Evolutionary conservation across 106 monocot species (phyloP).

Genomic region (Allium cepa): DNA sequence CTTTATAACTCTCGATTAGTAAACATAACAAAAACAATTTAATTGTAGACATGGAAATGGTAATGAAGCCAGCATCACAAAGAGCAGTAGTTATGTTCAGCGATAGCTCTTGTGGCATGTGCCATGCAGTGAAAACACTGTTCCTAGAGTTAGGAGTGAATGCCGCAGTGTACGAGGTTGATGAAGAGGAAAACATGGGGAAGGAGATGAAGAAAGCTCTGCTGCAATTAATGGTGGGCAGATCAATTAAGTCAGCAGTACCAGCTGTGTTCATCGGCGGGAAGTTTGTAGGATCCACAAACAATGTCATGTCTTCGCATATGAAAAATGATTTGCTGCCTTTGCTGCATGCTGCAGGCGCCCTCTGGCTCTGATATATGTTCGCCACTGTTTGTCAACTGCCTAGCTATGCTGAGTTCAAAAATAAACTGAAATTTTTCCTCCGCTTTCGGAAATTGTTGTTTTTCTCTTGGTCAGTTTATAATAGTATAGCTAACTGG

Average conservation of each 20-base stretch:
- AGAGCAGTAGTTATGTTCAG: slow-evolving; percentile 19
- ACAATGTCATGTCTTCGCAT: too few species aligned
- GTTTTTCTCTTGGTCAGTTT: too few species aligned
- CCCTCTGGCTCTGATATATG: too few species aligned
- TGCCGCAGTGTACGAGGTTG: neutral
- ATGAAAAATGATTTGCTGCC: neutral
- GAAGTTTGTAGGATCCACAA: too few species aligned
- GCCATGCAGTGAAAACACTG: slow-evolving; percentile 23
- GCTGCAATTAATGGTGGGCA: neutral
- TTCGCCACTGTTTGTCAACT: too few species aligned
- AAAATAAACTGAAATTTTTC: too few species aligned
- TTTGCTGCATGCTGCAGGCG: neutral
- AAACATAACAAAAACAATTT: too few species aligned
- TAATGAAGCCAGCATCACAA: slow-evolving; percentile 8
- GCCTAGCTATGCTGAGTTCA: too few species aligned
- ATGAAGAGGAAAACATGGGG: neutral
- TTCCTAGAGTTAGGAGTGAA: slow-evolving; percentile 1
- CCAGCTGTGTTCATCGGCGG: neutral
- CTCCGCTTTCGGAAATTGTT: too few species aligned
- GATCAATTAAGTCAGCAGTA: neutral
- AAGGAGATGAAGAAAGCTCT: neutral
- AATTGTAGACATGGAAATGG: slow-evolving; percentile 6
- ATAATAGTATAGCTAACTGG: too few species aligned
- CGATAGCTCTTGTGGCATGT: slow-evolving; percentile 35
- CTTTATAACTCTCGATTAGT: too few species aligned